Percentiles rank a stretch among this genome's conserved stretches.
phyloP scores from a whole-genome alignment of 768 basidiomycete species.

The Candolleomyces eurysporus region DNA sequence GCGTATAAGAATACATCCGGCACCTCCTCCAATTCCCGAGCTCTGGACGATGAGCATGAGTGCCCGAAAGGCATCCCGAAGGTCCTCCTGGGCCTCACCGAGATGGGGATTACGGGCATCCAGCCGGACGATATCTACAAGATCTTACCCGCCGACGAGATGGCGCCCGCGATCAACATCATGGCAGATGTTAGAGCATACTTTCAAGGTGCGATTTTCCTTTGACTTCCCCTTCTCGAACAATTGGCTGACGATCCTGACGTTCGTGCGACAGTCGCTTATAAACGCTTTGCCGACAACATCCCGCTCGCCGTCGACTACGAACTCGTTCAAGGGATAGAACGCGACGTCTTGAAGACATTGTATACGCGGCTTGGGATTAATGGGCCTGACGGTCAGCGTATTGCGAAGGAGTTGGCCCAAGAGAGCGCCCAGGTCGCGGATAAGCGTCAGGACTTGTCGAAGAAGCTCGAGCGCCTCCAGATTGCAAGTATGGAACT shows the following conservation, averaged over 20 bases:
- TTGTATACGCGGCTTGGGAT: conserved; percentile 46
- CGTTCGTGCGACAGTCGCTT: conserved; percentile 42
- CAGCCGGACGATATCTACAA: conserved; percentile 44
- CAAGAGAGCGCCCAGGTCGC: background rate
- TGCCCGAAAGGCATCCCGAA: conserved; percentile 24
- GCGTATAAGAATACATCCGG: conserved; percentile 6
- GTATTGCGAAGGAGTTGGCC: too few relatives aligned
- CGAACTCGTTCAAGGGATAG: conserved; percentile 52
- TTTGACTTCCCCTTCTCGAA: background rate
- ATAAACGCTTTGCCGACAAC: conserved; percentile 58
- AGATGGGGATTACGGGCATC: conserved; percentile 37
- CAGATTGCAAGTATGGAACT: too few relatives aligned
- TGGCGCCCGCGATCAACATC: conserved; percentile 56
- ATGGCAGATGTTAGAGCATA: conserved; percentile 75
- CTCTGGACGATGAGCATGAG: background rate
- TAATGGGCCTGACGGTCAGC: too few relatives aligned
- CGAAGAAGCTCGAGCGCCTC: too few relatives aligned
- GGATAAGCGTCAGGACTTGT: too few relatives aligned
- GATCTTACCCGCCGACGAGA: conserved; percentile 48
- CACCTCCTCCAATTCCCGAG: conserved; percentile 9
- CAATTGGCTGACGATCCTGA: background rate
- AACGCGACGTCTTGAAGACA: conserved; percentile 40
- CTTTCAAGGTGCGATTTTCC: conserved; percentile 58
- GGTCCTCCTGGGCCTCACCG: conserved; percentile 32
- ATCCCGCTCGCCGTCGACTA: conserved; percentile 56